Evolutionary conservation across 441 rosid genomes (phyloP).

Genomic region (Erodium chrysanthum): DNA sequence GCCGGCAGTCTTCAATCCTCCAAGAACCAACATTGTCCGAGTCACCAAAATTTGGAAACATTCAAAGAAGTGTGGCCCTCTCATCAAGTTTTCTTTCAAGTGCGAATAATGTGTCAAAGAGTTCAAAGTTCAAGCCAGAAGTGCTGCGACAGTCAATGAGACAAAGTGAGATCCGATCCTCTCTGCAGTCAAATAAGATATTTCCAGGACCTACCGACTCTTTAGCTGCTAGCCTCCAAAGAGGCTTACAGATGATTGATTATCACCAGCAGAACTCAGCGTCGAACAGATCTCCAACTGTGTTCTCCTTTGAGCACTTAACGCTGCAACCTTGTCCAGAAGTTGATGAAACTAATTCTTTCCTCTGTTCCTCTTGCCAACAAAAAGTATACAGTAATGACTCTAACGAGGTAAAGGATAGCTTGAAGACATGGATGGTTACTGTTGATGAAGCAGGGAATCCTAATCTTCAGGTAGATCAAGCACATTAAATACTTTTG

Average conservation of each 20-base stretch:
- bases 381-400: conserved; percentile 32
- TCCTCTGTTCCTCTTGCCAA: conserved; percentile 62
- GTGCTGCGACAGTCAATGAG: conserved; percentile 27
- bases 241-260: conserved; percentile 81
- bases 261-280: conserved; percentile 46
- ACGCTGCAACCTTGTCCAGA: conserved; percentile 50
- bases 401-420: conserved; percentile 28
- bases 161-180: conserved; percentile 52
- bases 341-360: conserved; percentile 27
- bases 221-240: conserved; percentile 81
- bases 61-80: conserved; percentile 40
- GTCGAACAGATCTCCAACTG: conserved; percentile 47
- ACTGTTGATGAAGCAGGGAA: conserved; percentile 26
- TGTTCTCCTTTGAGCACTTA: conserved; percentile 74
- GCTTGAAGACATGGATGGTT: conserved; percentile 37
- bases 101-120: conserved; percentile 34
- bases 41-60: conserved; percentile 73
- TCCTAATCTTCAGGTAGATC: conserved; percentile 72
- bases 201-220: conserved; percentile 61
- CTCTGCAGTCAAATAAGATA: conserved; percentile 57
- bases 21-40: conserved; percentile 75
- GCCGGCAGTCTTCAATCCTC: conserved; percentile 42
- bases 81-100: conserved; percentile 27
- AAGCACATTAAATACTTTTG: conserved; percentile 21
- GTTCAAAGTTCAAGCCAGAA: conserved; percentile 26